Evolutionary conservation across 1,284 basidiomycete genomes (phyloP).

Genomic region (Malassezia japonica): DNA sequence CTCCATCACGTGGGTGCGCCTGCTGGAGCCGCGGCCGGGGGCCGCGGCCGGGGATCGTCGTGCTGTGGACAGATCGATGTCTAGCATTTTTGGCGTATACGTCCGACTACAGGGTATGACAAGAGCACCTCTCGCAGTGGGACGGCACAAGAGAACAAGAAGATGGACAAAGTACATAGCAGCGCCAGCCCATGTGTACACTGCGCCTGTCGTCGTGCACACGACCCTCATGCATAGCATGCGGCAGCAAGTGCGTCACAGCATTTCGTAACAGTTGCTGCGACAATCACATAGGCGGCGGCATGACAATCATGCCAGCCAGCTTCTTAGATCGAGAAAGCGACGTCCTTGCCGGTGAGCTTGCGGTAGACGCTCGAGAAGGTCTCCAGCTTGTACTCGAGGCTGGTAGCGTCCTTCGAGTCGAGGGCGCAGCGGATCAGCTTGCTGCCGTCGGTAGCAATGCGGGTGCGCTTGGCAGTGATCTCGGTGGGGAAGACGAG

Average conservation of each 20-base stretch:
- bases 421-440: constrained; percentile 64
- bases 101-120: constrained; percentile 21
- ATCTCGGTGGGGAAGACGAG: constrained; percentile 99
- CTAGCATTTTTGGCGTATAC: constrained; percentile 17
- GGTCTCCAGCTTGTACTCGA: constrained; percentile 99
- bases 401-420: constrained; percentile 91
- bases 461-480: constrained; percentile 88
- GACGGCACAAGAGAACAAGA: constrained; percentile 12
- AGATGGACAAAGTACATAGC: constrained; percentile 1
- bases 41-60: too few species aligned
- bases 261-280: neutral
- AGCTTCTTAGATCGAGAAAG: constrained; percentile 26
- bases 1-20: too few species aligned
- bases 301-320: neutral
- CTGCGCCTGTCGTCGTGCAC: neutral
- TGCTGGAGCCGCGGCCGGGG: too few species aligned
- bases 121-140: constrained; percentile 10
- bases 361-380: constrained; percentile 90
- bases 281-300: too few species aligned
- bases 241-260: neutral
- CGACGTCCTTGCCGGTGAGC: constrained; percentile 86
- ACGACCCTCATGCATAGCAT: neutral
- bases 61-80: neutral
- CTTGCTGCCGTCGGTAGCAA: constrained; percentile 46
- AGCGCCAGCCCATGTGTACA: neutral